These are phyloP conservation scores for Penicillium hesseltinei DNA, from an alignment of 2,329 filamentous ascomycete species.

Conservation along the genomic window DNA sequence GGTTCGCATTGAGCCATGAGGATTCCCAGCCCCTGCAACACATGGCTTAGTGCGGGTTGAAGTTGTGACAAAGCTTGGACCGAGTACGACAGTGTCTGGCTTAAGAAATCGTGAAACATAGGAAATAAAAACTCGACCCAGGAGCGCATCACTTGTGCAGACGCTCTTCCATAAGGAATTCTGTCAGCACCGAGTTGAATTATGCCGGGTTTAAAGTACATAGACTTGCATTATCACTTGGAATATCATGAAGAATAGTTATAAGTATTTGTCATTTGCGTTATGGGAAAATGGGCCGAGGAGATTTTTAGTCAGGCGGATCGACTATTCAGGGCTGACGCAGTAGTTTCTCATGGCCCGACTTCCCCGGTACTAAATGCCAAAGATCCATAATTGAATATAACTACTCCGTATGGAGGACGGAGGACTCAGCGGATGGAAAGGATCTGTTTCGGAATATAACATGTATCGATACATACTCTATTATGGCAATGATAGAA, in stretches of 20 bases:
- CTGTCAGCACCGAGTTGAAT: background rate
- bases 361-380: constrained; percentile 1
- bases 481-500: background rate
- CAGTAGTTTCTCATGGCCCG: constrained; percentile 3
- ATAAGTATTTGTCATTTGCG: no score
- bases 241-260: background rate
- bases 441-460: background rate
- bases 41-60: background rate
- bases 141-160: background rate
- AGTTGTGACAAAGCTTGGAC: background rate
- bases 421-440: background rate
- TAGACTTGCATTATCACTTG: background rate
- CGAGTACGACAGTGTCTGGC: background rate
- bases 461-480: background rate
- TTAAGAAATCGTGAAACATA: background rate
- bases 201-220: background rate
- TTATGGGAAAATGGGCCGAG: background rate
- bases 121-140: background rate
- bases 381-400: background rate
- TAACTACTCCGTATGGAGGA: background rate
- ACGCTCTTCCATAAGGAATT: background rate
- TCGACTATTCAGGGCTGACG: background rate
- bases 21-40: background rate
- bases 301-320: background rate
- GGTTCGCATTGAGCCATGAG: background rate